Conservation (phyloP, 495 filamentous ascomycete species). For the Penicillium samsonianum region DNA sequence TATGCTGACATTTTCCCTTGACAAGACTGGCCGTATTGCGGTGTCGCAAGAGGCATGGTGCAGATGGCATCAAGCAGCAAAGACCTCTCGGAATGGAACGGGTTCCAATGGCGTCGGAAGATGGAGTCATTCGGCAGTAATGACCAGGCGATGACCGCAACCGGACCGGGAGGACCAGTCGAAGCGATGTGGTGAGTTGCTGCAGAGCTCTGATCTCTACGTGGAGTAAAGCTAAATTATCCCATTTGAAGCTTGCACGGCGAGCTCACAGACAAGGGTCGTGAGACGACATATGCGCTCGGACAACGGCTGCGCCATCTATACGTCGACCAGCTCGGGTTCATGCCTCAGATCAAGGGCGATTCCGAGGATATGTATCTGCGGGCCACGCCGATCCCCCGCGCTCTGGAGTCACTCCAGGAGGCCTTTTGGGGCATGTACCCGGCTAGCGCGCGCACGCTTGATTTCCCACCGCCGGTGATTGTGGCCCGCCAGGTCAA, state of each 20-base stretch:
- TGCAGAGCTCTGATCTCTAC: not conserved
- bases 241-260: constrained; percentile 63
- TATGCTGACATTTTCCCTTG: constrained; percentile 18
- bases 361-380: constrained; percentile 77
- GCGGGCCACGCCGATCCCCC: constrained; percentile 78
- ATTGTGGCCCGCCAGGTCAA: constrained; percentile 70
- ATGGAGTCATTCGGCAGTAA: constrained; percentile 76
- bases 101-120: constrained; percentile 73
- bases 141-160: constrained; percentile 68
- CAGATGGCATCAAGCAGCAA: constrained; percentile 64
- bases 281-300: constrained; percentile 79
- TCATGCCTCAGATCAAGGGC: constrained; percentile 70
- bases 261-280: constrained; percentile 83
- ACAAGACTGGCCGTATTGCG: constrained; percentile 89
- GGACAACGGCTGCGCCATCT: constrained; percentile 77
- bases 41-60: constrained; percentile 67
- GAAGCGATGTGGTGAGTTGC: constrained; percentile 68
- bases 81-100: constrained; percentile 61
- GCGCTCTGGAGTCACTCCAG: constrained; percentile 85
- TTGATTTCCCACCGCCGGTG: constrained; percentile 67
- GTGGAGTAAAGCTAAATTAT: not conserved
- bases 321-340: constrained; percentile 85
- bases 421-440: constrained; percentile 91
- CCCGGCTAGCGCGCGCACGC: constrained; percentile 65
- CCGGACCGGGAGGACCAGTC: constrained; percentile 65